A percentile compares a stretch with the other conserved stretches of the same genome.
These are phyloP conservation scores for Umbilicaria muhlenbergii DNA, from an alignment of 495 filamentous ascomycete genomes.

Conservation along the genomic window DNA sequence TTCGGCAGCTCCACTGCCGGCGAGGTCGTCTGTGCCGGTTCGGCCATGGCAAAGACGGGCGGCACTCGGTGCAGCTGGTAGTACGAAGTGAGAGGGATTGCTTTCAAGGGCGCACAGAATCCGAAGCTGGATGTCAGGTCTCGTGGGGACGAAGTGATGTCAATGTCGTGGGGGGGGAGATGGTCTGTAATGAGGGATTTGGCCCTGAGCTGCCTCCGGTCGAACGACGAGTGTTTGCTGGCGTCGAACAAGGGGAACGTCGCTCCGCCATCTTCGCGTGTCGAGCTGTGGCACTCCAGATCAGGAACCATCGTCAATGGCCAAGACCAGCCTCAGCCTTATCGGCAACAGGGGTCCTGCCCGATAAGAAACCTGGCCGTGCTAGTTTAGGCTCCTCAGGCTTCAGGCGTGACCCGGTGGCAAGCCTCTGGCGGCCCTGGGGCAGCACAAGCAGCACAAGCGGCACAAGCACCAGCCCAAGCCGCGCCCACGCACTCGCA, in stretches of 20 bases:
- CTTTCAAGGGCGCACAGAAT: constrained; percentile 12
- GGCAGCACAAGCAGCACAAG: too few species aligned
- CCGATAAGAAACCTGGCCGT: not conserved
- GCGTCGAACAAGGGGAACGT: constrained; percentile 7
- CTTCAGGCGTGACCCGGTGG: too few species aligned
- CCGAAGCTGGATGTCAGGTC: constrained; percentile 6
- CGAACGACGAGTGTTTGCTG: constrained; percentile 3
- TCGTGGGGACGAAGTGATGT: constrained; percentile 3
- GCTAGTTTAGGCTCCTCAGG: too few species aligned
- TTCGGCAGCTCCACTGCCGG: constrained; percentile 7
- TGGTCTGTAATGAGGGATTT: constrained; percentile 10
- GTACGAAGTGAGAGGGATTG: constrained; percentile 12
- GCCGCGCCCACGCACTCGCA: too few species aligned
- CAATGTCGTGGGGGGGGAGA: constrained; percentile 6
- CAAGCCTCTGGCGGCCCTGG: too few species aligned
- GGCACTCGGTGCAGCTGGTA: constrained; percentile 16
- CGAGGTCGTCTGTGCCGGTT: not conserved
- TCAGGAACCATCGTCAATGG: not conserved
- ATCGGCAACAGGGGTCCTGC: not conserved
- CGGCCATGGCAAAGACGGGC: constrained; percentile 9
- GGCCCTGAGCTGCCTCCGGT: constrained; percentile 13
- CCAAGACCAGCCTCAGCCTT: not conserved
- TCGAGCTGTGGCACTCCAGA: not conserved
- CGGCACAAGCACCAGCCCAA: too few species aligned
- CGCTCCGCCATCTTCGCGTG: constrained; percentile 3